A percentile compares a stretch with the other conserved stretches of the same genome.
Conservation (phyloP, 257 asterid species). For the Asclepias syriaca region DNA sequence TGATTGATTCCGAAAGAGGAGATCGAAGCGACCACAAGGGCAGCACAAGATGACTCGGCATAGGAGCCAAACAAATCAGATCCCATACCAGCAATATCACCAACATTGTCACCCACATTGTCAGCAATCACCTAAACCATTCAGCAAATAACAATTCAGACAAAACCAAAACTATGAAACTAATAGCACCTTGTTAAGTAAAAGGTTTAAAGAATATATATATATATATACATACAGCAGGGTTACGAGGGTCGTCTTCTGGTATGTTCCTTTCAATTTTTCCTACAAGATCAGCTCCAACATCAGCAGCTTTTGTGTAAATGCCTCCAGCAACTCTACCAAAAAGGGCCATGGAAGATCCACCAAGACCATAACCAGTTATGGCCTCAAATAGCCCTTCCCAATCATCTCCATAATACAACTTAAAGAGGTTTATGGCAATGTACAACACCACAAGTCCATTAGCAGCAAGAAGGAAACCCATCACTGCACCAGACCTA, state of each 20-base stretch:
- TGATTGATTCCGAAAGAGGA: slow-evolving; percentile 77
- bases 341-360: slow-evolving; percentile 82
- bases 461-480: slow-evolving; percentile 74
- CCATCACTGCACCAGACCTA: slow-evolving; percentile 82
- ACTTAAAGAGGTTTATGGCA: slow-evolving; percentile 52
- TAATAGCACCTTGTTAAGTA: not conserved
- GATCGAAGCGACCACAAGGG: slow-evolving; percentile 79
- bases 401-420: slow-evolving; percentile 80
- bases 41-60: slow-evolving; percentile 87
- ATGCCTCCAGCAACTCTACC: slow-evolving; percentile 88
- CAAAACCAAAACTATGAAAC: not conserved
- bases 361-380: slow-evolving; percentile 82
- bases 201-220: not conserved
- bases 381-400: slow-evolving; percentile 73
- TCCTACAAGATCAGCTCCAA: slow-evolving; percentile 80
- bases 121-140: slow-evolving; percentile 67
- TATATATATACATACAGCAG: slow-evolving; percentile 52
- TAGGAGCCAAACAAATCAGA: slow-evolving; percentile 80
- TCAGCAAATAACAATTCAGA: slow-evolving; percentile 3
- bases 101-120: slow-evolving; percentile 83
- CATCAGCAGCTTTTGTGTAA: slow-evolving; percentile 80
- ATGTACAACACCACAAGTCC: slow-evolving; percentile 65
- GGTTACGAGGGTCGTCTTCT: slow-evolving; percentile 77
- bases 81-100: slow-evolving; percentile 90
- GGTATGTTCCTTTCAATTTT: slow-evolving; percentile 72